Base-by-base conservation (phyloP, 306 rosid species). In the Lagenaria siceraria region DNA sequence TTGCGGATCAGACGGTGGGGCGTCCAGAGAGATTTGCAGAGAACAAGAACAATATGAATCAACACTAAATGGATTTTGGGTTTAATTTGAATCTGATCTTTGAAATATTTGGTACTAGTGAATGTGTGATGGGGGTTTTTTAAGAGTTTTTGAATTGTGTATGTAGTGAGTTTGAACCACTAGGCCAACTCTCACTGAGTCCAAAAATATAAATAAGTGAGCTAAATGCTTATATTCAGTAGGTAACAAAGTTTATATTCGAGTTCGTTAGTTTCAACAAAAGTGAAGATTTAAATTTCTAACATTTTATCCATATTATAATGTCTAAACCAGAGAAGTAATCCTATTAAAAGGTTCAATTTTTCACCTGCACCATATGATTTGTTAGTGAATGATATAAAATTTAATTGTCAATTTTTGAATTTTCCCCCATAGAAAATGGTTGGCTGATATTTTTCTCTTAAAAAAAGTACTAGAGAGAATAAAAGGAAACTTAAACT, bases 1-100 rank as follows among this genome's bases (percentile, higher is more conserved):
- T 35, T 83, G 0, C 42, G 75, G 0, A 42, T 74, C 0, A 70
- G 87, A 46, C 75, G 76, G 19, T 80, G 77, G 77, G 86, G 88
- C 5, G 3, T 78, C 38, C 58, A 53, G 29, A 64, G 68, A 43
- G 85, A 74, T 72, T 0, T 19, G 14, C 73, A 66, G 52, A 21
- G 73, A 29, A 15, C 42, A 61, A 27, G 61, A 61, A 29, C 40
- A 27, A 29, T 9, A 61, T 61, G 21, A 61, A 29, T 27, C 11
- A 1, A 43, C 33, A 18, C 22, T 0, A 8, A 14, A 27, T 60
- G 66, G 38, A 8, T 14, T 15, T 29, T 7, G 4, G 63, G 3
- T 11, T 61, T 5, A 25, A 56, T 10, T 56, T 56, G 31, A 56
- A 56, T 9, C 0, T 22, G 7, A 22, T 58, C 18, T 59, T 59